Evolutionary conservation across 2,329 filamentous ascomycete genomes (phyloP).

Genomic region (Curvularia sp.): DNA sequence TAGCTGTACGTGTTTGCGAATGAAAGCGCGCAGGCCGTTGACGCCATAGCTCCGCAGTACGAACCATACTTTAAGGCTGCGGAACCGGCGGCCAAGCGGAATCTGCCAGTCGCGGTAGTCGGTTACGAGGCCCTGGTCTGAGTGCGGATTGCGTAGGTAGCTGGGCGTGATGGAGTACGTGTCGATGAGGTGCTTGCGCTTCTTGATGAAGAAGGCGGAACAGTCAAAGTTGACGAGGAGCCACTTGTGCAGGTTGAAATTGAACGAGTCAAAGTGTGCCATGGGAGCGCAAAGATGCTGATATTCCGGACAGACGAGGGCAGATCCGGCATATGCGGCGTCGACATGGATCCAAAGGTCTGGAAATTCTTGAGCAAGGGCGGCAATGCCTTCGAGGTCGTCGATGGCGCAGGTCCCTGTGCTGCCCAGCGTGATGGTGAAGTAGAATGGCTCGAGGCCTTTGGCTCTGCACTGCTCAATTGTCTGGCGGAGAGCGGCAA

Average conservation of each 20-base stretch:
- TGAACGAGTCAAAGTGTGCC: conserved; percentile 80
- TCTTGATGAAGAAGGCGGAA: conserved; percentile 77
- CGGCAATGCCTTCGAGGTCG: conserved; percentile 74
- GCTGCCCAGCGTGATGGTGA: conserved; percentile 83
- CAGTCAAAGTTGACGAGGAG: conserved; percentile 91
- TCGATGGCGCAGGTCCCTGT: conserved; percentile 90
- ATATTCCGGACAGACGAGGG: conserved; percentile 81
- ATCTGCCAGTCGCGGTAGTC: conserved; percentile 99
- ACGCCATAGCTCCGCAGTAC: conserved; percentile 84
- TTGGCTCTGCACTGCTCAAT: conserved; percentile 70
- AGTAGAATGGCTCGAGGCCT: conserved; percentile 83
- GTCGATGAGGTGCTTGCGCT: conserved; percentile 76
- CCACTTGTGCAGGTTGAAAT: conserved; percentile 99
- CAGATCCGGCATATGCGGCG: conserved; percentile 88
- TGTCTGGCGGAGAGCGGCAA: conserved; percentile 64
- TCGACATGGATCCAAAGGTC: conserved; percentile 91
- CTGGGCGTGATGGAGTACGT: conserved; percentile 79
- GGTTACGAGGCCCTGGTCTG: conserved; percentile 82
- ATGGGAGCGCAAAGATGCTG: conserved; percentile 71
- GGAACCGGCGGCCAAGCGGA: conserved; percentile 85
- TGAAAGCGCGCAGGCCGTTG: conserved; percentile 74
- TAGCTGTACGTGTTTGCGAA: conserved; percentile 70
- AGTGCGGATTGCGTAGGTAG: conserved; percentile 83
- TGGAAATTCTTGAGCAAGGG: conserved; percentile 61
- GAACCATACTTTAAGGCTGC: conserved; percentile 93